These are phyloP conservation scores for Wickerhamiella nectarea DNA, from an alignment of 805 yeast species.

Conservation along the genomic window DNA sequence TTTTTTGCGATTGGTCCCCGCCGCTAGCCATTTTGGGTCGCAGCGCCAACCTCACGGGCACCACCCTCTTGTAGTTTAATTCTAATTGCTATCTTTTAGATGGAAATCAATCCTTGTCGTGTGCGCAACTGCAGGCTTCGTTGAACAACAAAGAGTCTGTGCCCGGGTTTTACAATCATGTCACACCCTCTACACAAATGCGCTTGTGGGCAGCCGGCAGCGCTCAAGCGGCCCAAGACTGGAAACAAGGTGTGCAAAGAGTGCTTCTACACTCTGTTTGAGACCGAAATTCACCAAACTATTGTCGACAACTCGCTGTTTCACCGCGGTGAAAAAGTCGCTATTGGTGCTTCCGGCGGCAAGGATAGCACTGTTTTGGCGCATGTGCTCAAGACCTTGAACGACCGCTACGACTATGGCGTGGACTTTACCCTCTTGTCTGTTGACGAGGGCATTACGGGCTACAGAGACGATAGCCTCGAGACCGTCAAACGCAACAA, in stretches of 20 bases:
- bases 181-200: constrained; percentile 3
- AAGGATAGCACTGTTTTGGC: constrained; percentile 96
- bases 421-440: constrained; percentile 70
- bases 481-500: constrained; percentile 95
- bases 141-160: too few relatives aligned
- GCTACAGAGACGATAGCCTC: constrained; percentile 91
- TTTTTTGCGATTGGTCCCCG: too few relatives aligned
- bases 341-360: constrained; percentile 98
- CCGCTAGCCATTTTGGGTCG: too few relatives aligned
- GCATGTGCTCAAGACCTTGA: constrained; percentile 67
- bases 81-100: too few relatives aligned
- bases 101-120: too few relatives aligned
- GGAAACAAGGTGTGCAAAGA: constrained; percentile 77
- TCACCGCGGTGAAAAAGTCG: constrained; percentile 70
- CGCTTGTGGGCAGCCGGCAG: constrained; percentile 46
- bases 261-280: constrained; percentile 83
- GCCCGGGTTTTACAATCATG: too few relatives aligned
- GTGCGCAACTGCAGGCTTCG: too few relatives aligned
- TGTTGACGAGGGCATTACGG: constrained; percentile 93
- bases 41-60: too few relatives aligned
- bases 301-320: constrained; percentile 59
- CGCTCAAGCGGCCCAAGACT: constrained; percentile 83
- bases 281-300: constrained; percentile 89
- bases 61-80: too few relatives aligned
- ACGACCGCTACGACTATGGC: constrained; percentile 80